These are phyloP conservation scores for Xerocomus cyaneibrunnescens DNA, from an alignment of 1,284 basidiomycete genomes.

Conservation along the genomic window DNA sequence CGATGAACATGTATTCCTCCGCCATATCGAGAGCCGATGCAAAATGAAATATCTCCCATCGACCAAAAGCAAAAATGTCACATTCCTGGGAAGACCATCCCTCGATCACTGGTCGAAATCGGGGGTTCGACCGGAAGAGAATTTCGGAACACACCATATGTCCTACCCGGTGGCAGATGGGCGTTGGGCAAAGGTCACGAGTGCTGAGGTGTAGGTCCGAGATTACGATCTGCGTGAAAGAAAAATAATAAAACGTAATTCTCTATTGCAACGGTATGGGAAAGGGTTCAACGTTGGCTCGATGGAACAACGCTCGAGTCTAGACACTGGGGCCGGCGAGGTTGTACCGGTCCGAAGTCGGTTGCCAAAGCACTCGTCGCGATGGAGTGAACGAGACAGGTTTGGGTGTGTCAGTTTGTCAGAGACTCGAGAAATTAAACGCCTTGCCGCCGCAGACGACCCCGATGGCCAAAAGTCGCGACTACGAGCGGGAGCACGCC, in stretches of 20 bases:
- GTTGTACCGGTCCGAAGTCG: neutral
- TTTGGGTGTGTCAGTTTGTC: constrained; percentile 4
- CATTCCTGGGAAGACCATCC: neutral
- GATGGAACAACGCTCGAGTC: neutral
- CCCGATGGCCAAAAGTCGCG: neutral
- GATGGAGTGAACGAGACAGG: constrained; percentile 4
- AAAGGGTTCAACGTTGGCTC: too few relatives aligned
- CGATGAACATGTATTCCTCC: constrained; percentile 11
- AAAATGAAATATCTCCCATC: neutral
- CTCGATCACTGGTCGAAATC: neutral
- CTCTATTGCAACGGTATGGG: too few relatives aligned
- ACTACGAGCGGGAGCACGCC: neutral
- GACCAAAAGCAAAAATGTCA: neutral
- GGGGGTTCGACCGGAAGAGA: neutral
- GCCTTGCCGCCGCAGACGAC: neutral
- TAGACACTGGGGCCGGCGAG: neutral
- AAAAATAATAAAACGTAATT: neutral
- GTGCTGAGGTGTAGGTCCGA: neutral
- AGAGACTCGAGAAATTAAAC: neutral
- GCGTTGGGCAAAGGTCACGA: neutral
- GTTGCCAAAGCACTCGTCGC: constrained; percentile 23
- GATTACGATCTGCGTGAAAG: neutral
- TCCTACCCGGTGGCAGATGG: neutral
- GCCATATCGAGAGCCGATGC: neutral
- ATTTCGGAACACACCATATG: too few relatives aligned